Evolutionary conservation across 139 green algal species (phyloP), one percentile per base, ranked within the genome.

Genomic region (Coccomyxa sp.): DNA sequence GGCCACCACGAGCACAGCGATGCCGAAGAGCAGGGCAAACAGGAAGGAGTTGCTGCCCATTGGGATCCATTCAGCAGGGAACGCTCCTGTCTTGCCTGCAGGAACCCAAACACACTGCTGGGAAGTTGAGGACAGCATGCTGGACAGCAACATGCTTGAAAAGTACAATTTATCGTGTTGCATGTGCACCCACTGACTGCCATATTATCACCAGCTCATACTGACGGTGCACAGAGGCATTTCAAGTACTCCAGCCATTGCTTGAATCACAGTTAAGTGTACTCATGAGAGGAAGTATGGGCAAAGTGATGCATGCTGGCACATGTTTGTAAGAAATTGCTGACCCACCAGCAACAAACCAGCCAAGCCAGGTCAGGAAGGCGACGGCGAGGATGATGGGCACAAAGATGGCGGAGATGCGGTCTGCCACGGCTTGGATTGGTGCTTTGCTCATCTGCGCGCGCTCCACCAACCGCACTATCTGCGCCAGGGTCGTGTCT

Each of bases 371-470:
- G 0, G 94, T 98, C 10, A 95, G 3, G 13, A 95, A 45, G 3
- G 96, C 88, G 13, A 96, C 59, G 38, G 79, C 74, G n/a, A 99
- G 88, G 10, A 99, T 92, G 14, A 94, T 79, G 13, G 95, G 94
- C 31, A 98, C 95, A 89, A 99, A 99, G 16, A 96, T 76, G 31
- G 91, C 85, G 13, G 92, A 95, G 13, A 98, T 85, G 15, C 85
- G 85, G 86, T 98, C 96, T 11, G 96, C 96, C 81, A 95, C 91
- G 11, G 88, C 92, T 83, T 98, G 96, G 66, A 99, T 96, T 30
- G 97, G 97, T 17, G 97, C 97, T 88, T 99, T 99, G 85, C 79
- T 90, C 87, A 98, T 89, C 88, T 99, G 97, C 25, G 96, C 96
- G 0, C 85, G 83, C 89, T 98, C 95, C 77, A 99, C 97, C 67